Conservation (phyloP, 768 basidiomycete species). For the Multifurca ochricompacta region DNA sequence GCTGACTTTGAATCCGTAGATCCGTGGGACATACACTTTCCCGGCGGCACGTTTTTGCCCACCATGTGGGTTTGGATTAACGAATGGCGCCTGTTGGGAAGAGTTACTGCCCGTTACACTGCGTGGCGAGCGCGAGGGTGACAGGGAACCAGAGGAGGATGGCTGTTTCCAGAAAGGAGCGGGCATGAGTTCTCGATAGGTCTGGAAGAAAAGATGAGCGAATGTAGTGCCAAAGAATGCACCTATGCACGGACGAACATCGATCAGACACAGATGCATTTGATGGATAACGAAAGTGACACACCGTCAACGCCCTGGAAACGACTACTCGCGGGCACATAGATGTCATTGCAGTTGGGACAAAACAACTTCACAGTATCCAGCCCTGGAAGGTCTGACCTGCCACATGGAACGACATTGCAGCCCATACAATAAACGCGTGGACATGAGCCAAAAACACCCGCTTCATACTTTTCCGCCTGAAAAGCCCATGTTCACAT, state of each 20-base stretch:
- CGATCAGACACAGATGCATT: background rate
- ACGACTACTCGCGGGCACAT: constrained; percentile 88
- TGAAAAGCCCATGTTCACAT: constrained; percentile 27
- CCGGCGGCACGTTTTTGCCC: constrained; percentile 85
- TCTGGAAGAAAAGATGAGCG: constrained; percentile 95
- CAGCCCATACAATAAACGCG: constrained; percentile 87
- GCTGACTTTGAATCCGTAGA: constrained; percentile 97
- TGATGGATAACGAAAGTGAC: constrained; percentile 24
- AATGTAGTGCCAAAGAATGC: constrained; percentile 99
- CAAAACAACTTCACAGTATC: constrained; percentile 98
- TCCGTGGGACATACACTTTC: constrained; percentile 81
- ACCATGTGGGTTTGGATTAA: constrained; percentile 83
- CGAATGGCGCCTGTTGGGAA: constrained; percentile 46
- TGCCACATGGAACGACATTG: constrained; percentile 90
- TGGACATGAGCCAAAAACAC: constrained; percentile 89
- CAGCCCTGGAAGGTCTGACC: constrained; percentile 90
- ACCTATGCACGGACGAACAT: constrained; percentile 40
- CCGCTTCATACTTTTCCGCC: constrained; percentile 94
- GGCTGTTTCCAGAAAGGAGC: constrained; percentile 84
- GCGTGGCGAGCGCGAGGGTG: constrained; percentile 49
- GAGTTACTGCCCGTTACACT: constrained; percentile 43
- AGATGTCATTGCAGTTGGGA: constrained; percentile 97
- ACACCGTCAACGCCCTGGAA: constrained; percentile 94
- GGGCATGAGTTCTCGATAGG: constrained; percentile 90
- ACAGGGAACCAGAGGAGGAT: constrained; percentile 40